Evolutionary conservation across 2,329 filamentous ascomycete genomes (phyloP).

Genomic region (Venturia pyrina): DNA sequence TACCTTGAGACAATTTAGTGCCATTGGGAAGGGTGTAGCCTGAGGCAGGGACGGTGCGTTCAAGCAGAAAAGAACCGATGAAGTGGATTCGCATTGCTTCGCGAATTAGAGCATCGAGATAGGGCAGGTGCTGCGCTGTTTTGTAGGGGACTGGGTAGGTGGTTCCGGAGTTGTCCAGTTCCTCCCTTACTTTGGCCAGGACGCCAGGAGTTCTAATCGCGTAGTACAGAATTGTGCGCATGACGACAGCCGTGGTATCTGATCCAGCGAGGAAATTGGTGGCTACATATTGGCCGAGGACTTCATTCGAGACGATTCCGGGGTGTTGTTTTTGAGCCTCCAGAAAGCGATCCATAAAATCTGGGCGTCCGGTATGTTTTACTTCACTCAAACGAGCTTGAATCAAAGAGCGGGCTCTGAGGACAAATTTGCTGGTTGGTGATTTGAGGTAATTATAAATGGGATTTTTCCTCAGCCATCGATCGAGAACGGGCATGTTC

Average conservation of each 20-base stretch:
- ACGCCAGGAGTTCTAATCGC: slow-evolving; percentile 8
- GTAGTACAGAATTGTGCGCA: slow-evolving; percentile 10
- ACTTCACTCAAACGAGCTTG: slow-evolving; percentile 37
- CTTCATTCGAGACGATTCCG: slow-evolving; percentile 44
- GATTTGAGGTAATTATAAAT: slow-evolving; percentile 4
- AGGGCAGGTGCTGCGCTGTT: slow-evolving; percentile 27
- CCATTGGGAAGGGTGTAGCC: slow-evolving; percentile 20
- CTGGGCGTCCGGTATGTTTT: slow-evolving; percentile 34
- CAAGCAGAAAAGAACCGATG: slow-evolving; percentile 41
- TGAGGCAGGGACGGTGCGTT: slow-evolving; percentile 30
- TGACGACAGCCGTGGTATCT: slow-evolving; percentile 6
- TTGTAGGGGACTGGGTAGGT: slow-evolving; percentile 20
- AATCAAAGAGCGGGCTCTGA: slow-evolving; percentile 38
- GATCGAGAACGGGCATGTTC: slow-evolving; percentile 45
- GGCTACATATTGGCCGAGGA: slow-evolving; percentile 33
- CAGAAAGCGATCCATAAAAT: slow-evolving; percentile 44
- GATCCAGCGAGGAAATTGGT: neutral
- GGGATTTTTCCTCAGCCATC: slow-evolving; percentile 21
- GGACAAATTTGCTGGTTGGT: neutral
- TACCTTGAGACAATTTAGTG: slow-evolving; percentile 3
- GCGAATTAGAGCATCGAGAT: slow-evolving; percentile 40
- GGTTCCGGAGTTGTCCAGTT: slow-evolving; percentile 1
- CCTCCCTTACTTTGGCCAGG: neutral
- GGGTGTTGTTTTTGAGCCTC: slow-evolving; percentile 28
- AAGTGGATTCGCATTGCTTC: slow-evolving; percentile 43